Evolutionary conservation across 345 rosid species (phyloP).

Genomic region (Eucalyptus pumila): DNA sequence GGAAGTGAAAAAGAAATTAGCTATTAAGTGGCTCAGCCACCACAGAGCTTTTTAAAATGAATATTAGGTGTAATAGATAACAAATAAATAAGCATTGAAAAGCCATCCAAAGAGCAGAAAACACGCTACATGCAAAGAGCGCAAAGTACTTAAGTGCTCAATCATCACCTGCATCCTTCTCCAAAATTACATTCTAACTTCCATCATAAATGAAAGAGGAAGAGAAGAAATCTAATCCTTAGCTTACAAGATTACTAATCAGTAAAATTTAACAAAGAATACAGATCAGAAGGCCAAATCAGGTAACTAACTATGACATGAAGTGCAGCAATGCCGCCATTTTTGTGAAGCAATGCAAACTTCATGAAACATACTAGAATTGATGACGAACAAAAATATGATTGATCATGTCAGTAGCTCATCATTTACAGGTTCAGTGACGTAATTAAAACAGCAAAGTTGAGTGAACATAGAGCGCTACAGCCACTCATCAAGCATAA

Average conservation of each 20-base stretch:
- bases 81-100: neutral
- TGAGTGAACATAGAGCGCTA: neutral
- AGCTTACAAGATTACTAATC: neutral
- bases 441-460: neutral
- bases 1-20: neutral
- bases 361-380: neutral
- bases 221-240: neutral
- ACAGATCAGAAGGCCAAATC: neutral
- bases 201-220: neutral
- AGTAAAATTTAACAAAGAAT: neutral
- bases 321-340: neutral
- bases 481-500: neutral
- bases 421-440: neutral
- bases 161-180: neutral
- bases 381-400: neutral
- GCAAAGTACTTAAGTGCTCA: neutral
- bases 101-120: neutral
- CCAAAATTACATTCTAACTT: neutral
- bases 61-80: neutral
- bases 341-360: neutral
- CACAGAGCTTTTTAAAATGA: neutral
- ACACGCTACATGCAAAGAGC: neutral
- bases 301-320: neutral
- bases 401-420: neutral
- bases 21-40: neutral